These are phyloP conservation scores for Amanita fuliginea DNA, from an alignment of 768 basidiomycete genomes.

Conservation along the genomic window DNA sequence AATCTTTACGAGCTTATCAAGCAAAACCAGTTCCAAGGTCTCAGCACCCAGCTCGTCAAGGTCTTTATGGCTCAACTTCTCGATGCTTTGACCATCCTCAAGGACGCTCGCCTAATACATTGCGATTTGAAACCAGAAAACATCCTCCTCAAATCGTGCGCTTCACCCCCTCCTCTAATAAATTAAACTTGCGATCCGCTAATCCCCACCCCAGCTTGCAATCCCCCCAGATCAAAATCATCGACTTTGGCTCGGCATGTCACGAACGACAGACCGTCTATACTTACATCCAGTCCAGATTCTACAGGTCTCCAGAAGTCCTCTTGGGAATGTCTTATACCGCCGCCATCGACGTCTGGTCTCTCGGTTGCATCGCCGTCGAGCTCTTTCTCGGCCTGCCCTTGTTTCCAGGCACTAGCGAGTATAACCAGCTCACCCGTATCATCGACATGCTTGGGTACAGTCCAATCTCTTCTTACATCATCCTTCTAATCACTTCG, in stretches of 20 bases:
- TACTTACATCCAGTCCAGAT: constrained; percentile 98
- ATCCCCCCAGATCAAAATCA: constrained; percentile 97
- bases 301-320: constrained; percentile 97
- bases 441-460: constrained; percentile 99
- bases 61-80: constrained; percentile 96
- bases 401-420: constrained; percentile 96
- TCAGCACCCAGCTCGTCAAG: constrained; percentile 94
- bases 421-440: constrained; percentile 95
- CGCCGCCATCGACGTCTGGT: constrained; percentile 98
- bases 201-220: constrained; percentile 50
- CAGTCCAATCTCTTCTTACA: too few relatives aligned
- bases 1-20: constrained; percentile 99
- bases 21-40: constrained; percentile 97
- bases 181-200: background rate
- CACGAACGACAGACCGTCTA: constrained; percentile 99
- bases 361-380: constrained; percentile 94
- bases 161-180: constrained; percentile 6
- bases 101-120: constrained; percentile 93
- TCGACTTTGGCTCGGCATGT: constrained; percentile 98
- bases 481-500: background rate
- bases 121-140: constrained; percentile 99
- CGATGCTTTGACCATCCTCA: constrained; percentile 85
- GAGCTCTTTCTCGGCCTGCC: constrained; percentile 96
- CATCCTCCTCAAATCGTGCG: constrained; percentile 89
- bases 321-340: constrained; percentile 91